Evolutionary conservation across 1,139 yeast genomes (phyloP).

Genomic region (Geotrichum cucujoidarum): DNA sequence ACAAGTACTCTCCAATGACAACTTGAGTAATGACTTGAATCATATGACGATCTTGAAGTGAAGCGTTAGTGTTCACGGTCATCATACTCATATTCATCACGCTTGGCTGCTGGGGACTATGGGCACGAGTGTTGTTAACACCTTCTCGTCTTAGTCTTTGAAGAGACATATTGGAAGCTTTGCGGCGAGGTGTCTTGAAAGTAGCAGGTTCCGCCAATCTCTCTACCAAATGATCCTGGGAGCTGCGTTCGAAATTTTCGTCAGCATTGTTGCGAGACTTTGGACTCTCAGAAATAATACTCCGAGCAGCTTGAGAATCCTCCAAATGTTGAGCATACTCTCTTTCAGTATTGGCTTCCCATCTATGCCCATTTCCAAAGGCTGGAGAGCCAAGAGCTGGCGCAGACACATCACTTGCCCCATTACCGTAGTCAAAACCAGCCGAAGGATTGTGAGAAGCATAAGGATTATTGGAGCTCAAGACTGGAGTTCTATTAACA

Average conservation of each 20-base stretch:
- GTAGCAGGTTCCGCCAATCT: slow-evolving; percentile 9
- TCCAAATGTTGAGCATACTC: too few relatives aligned
- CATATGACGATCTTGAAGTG: slow-evolving; percentile 66
- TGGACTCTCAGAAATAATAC: slow-evolving; percentile 9
- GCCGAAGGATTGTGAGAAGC: slow-evolving; percentile 24
- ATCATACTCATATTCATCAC: slow-evolving; percentile 29
- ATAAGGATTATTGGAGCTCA: slow-evolving; percentile 35
- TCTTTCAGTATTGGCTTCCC: too few relatives aligned
- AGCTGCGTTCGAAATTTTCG: not conserved
- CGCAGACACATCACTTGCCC: slow-evolving; percentile 1
- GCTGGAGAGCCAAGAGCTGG: too few relatives aligned
- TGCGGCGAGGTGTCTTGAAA: slow-evolving; percentile 1
- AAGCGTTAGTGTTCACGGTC: slow-evolving; percentile 57
- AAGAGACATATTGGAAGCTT: slow-evolving; percentile 4
- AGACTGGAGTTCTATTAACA: slow-evolving; percentile 39
- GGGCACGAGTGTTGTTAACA: slow-evolving; percentile 1
- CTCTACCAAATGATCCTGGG: not conserved
- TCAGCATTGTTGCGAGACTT: slow-evolving; percentile 8
- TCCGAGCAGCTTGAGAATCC: slow-evolving; percentile 5
- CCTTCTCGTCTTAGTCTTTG: not conserved
- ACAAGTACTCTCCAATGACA: slow-evolving; percentile 85
- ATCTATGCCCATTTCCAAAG: not conserved
- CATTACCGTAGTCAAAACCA: not conserved
- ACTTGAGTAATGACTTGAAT: slow-evolving; percentile 88
- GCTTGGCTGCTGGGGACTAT: slow-evolving; percentile 16